These are phyloP conservation scores for Cicer judaicum DNA, from an alignment of 306 rosid species.

Conservation along the genomic window DNA sequence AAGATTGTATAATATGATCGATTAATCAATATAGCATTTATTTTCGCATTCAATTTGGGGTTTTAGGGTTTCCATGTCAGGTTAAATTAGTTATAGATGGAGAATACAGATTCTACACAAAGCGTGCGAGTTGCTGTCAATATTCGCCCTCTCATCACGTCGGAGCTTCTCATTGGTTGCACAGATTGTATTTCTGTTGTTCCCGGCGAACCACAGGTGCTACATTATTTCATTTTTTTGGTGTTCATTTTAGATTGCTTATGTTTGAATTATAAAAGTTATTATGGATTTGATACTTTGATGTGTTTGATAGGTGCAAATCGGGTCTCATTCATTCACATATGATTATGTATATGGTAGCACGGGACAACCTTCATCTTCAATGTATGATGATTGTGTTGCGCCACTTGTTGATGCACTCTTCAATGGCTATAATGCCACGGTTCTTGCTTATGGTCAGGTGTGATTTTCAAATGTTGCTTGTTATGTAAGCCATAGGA, in stretches of 20 bases:
- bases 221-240: neutral
- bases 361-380: conserved; percentile 53
- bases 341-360: conserved; percentile 79
- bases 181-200: conserved; percentile 87
- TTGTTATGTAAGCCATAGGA: neutral
- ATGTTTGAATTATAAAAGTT: conserved; percentile 1
- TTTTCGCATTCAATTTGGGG: neutral
- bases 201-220: conserved; percentile 90
- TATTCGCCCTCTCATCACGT: conserved; percentile 78
- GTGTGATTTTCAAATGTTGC: conserved; percentile 45
- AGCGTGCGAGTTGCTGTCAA: conserved; percentile 95
- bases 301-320: conserved; percentile 66
- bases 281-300: neutral
- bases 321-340: conserved; percentile 87
- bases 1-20: neutral
- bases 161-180: conserved; percentile 88
- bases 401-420: conserved; percentile 89
- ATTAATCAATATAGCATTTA: neutral
- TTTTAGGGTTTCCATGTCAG: conserved; percentile 42
- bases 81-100: conserved; percentile 53
- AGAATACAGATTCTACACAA: conserved; percentile 62
- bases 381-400: conserved; percentile 74
- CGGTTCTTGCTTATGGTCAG: conserved; percentile 98
- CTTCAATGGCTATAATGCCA: conserved; percentile 90
- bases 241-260: neutral